Evolutionary conservation across 2,329 filamentous ascomycete genomes (phyloP), one percentile per base, ranked within the genome.

Genomic region (Plenodomus tracheiphilus): DNA sequence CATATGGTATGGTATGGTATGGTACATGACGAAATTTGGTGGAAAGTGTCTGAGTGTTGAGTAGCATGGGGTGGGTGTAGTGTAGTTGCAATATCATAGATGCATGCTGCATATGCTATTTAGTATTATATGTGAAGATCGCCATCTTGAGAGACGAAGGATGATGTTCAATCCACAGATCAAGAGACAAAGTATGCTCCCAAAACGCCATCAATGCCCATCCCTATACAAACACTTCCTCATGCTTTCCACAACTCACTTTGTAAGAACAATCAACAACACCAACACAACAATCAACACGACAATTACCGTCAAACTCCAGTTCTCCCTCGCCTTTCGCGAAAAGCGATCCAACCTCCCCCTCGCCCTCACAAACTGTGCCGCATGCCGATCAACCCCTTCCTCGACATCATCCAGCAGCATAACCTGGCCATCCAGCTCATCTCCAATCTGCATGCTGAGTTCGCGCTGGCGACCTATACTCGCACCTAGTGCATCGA

Each of bases 381-480:
- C 79, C 70, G 87, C 83, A 74, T 97, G 92, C 49, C 92, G 79
- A 70, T 96, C 91, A 7, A 92, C 88, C 17, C 87, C 82, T 38
- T 82, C 82, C 67, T 97, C 94, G 38, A 95, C 85, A 64, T 96
- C 93, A 70, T 97, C 93, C 22, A 99, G 79, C 79, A 99, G 79
- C 61, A 87, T 81, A 32, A 95, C 88, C 65, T 99, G 94, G 60
- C 85, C 87, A 63, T 97, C 94, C 30, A 99, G 80, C 79, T 99
- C 94, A 70, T 97, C 89, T 22, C 94, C 93, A 65, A 99, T 97
- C 76, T 94, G 90, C 77, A 97, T 95, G 68, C 88, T 92, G 53
- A 99, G 79, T 76, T 97, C 90, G 41, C 95, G 81, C 77, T 97
- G 94, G 34, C 94, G 84, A 3, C 89, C 83, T 60, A 99, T 97